Percentiles rank a stretch among this genome's conserved stretches.
These are phyloP conservation scores for Fusarium ramigenum DNA, from an alignment of 2,329 filamentous ascomycete genomes.

Conservation along the genomic window DNA sequence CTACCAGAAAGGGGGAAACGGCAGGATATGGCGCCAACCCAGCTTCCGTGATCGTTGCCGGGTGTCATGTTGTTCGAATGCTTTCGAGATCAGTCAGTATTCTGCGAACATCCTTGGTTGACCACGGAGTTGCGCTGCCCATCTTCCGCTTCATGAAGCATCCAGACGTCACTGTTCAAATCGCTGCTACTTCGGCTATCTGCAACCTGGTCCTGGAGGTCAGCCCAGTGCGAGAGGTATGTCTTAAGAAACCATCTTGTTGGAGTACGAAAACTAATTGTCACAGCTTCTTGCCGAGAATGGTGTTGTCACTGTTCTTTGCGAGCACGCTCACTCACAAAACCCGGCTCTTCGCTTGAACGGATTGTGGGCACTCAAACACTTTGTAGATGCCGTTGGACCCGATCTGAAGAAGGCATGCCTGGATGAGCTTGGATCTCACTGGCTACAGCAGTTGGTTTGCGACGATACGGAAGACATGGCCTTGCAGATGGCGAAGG, in stretches of 20 bases:
- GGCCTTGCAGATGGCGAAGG: constrained; percentile 53
- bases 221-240: constrained; percentile 88
- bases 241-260: constrained; percentile 44
- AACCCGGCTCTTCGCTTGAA: constrained; percentile 84
- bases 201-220: constrained; percentile 89
- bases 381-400: constrained; percentile 79
- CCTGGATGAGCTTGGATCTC: constrained; percentile 78
- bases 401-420: constrained; percentile 80
- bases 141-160: constrained; percentile 80
- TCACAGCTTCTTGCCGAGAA: constrained; percentile 75
- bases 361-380: constrained; percentile 93
- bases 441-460: constrained; percentile 84
- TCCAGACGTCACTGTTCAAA: constrained; percentile 79
- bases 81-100: constrained; percentile 86
- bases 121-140: constrained; percentile 82
- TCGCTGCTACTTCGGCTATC: constrained; percentile 84
- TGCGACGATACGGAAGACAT: constrained; percentile 68
- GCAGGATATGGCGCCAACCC: constrained; percentile 77
- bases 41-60: constrained; percentile 80
- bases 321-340: constrained; percentile 82
- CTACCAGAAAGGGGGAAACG: constrained; percentile 43
- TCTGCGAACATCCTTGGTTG: constrained; percentile 85
- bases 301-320: constrained; percentile 80
- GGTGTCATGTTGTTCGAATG: constrained; percentile 82
- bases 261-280: constrained; percentile 27